A percentile compares a stretch with the other conserved stretches of the same genome.
phyloP scores from a whole-genome alignment of 495 filamentous ascomycete species.

The Daldinia loculata region DNA sequence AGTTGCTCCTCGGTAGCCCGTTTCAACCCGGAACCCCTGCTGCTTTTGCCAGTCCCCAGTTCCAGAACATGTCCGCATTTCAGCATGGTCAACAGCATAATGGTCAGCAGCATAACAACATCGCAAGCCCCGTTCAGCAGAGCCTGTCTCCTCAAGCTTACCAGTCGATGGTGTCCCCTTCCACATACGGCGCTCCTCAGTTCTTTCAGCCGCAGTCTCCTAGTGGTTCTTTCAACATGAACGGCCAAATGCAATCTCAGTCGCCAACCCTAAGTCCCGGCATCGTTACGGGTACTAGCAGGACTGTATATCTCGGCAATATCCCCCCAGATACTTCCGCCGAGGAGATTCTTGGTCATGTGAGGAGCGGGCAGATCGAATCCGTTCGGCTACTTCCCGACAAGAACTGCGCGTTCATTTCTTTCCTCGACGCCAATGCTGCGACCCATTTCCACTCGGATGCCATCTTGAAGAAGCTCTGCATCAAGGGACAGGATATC shows the following conservation, averaged over 20 bases:
- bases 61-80: conserved; percentile 82
- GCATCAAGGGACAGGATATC: conserved; percentile 97
- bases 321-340: conserved; percentile 98
- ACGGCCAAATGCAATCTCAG: conserved; percentile 63
- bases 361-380: conserved; percentile 97
- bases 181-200: conserved; percentile 74
- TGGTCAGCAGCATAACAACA: conserved; percentile 62
- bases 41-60: conserved; percentile 89
- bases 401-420: conserved; percentile 99
- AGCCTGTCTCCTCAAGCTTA: conserved; percentile 76
- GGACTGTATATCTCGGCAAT: conserved; percentile 97
- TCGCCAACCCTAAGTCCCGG: conserved; percentile 80
- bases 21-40: conserved; percentile 95
- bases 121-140: conserved; percentile 61
- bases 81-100: conserved; percentile 70
- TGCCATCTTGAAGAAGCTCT: conserved; percentile 98
- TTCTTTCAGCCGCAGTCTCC: conserved; percentile 88
- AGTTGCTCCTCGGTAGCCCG: conserved; percentile 92
- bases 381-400: conserved; percentile 94
- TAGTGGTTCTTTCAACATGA: conserved; percentile 74
- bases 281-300: conserved; percentile 87
- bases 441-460: conserved; percentile 99
- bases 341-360: conserved; percentile 96
- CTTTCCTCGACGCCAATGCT: conserved; percentile 94
- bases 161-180: conserved; percentile 79